A percentile compares a stretch with the other conserved stretches of the same genome.
phyloP scores from a whole-genome alignment of 345 rosid species.

The Turnera subulata region DNA sequence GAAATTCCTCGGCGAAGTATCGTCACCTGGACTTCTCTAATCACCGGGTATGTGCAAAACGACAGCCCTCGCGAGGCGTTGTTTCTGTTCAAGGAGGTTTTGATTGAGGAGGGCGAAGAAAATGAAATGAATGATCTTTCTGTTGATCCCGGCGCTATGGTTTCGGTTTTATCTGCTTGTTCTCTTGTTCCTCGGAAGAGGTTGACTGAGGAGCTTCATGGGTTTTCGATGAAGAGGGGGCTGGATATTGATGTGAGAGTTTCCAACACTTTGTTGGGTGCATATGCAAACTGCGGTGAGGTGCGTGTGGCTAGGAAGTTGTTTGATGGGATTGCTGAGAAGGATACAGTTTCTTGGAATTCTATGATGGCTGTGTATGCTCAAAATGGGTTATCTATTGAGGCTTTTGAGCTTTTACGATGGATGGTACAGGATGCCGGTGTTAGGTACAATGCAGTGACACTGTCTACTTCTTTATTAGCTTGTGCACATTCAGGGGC shows the following conservation, averaged over 20 bases:
- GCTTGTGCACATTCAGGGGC: slow-evolving; percentile 77
- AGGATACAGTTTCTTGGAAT: slow-evolving; percentile 72
- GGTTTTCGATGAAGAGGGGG: slow-evolving; percentile 57
- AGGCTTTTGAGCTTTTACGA: slow-evolving; percentile 55
- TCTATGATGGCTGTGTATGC: slow-evolving; percentile 70
- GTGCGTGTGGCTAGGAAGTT: slow-evolving; percentile 49
- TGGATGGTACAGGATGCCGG: slow-evolving; percentile 35
- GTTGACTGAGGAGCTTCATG: slow-evolving; percentile 57
- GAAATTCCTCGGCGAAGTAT: slow-evolving; percentile 66
- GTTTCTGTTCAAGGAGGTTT: slow-evolving; percentile 59
- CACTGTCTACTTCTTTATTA: slow-evolving; percentile 61
- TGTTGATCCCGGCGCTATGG: slow-evolving; percentile 59
- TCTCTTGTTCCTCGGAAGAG: slow-evolving; percentile 45
- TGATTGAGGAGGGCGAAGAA: slow-evolving; percentile 42
- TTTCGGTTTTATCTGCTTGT: slow-evolving; percentile 76
- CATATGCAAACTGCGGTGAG: slow-evolving; percentile 67
- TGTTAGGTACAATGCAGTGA: slow-evolving; percentile 54
- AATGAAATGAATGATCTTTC: slow-evolving; percentile 21
- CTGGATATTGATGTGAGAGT: slow-evolving; percentile 49
- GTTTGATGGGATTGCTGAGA: slow-evolving; percentile 60
- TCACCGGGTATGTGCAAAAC: slow-evolving; percentile 66
- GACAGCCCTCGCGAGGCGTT: slow-evolving; percentile 48
- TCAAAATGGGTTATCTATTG: slow-evolving; percentile 60
- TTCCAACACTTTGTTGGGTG: slow-evolving; percentile 68
- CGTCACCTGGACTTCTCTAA: slow-evolving; percentile 87